Percentiles rank a stretch among this genome's conserved stretches.
phyloP scores from a whole-genome alignment of 305 asterid species.

The Andrographis paniculata region DNA sequence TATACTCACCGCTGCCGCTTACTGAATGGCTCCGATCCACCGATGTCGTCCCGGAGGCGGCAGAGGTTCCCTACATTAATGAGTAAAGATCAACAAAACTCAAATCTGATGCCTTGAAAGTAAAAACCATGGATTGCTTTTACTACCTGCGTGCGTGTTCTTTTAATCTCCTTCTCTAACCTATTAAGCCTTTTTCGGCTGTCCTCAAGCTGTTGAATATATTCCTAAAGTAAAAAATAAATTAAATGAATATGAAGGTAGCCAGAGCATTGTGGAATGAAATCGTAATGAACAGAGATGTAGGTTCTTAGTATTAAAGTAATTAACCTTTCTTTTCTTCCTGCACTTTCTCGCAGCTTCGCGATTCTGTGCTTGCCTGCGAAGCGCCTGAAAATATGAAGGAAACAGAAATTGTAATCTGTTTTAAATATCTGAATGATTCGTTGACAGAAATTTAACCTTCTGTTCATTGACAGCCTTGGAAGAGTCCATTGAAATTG shows the following conservation, averaged over 20 bases:
- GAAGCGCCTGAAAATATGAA: conserved; percentile 38
- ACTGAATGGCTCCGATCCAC: conserved; percentile 43
- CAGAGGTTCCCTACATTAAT: conserved; percentile 33
- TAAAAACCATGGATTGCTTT: neutral
- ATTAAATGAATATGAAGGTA: neutral
- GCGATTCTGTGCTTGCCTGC: conserved; percentile 90
- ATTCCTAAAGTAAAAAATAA: conserved; percentile 41
- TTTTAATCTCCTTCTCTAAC: conserved; percentile 76
- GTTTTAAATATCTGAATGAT: neutral
- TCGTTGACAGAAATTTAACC: neutral
- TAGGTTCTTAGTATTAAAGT: neutral
- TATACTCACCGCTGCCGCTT: conserved; percentile 56
- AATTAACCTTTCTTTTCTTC: conserved; percentile 69
- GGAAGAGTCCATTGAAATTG: no score
- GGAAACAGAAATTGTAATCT: neutral
- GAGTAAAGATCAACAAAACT: neutral
- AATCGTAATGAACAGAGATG: neutral
- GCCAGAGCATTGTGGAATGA: neutral
- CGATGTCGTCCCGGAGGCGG: conserved; percentile 31
- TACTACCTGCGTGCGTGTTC: conserved; percentile 66
- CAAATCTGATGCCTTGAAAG: neutral
- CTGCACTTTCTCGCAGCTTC: conserved; percentile 97
- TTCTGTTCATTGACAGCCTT: neutral
- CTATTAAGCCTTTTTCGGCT: conserved; percentile 63
- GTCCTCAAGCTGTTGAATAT: conserved; percentile 84